Base-by-base conservation (phyloP, 2,329 filamentous ascomycete genomes). In the Cordyceps tenuipes region DNA sequence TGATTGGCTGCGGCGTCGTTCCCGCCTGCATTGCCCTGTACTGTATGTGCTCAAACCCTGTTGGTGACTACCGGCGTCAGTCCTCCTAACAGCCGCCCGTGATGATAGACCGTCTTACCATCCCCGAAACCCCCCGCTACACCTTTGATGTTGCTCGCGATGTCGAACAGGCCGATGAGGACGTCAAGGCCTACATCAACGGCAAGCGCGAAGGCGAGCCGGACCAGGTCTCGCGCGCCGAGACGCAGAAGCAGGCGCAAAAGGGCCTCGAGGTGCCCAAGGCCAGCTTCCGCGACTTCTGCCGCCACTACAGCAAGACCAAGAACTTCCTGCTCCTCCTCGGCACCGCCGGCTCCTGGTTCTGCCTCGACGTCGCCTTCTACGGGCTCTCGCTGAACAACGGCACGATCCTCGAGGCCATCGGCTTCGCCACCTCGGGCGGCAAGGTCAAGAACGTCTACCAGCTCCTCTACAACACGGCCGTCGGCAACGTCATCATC, bases 101-200 rank as follows among this genome's bases (percentile, higher is more conserved):
- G n/a, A n/a, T 12, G 6, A 13, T 17, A 75, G 73, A 75, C 67
- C 86, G 87, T 67, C 77, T 94, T 4, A 94, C 90, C 57, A 93
- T 95, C 65, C 90, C 90, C 26, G 90, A 95, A 75, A 93, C 90
- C 39, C 90, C 90, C 57, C 88, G 90, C 31, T 95, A 94, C 76
- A 94, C 90, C 31, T 93, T 94, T 67, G 90, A 94, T 69, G 83
- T 94, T 23, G 81, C 84, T 55, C 85, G 84, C 48, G 89, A 94
- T 68, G 80, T 90, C 44, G 82, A 89, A 67, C 86, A 90, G 76
- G 90, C 84, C 47, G 81, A 84, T 57, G 84, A 83, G 51, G 90
- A 94, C 64, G 82, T 87, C 65, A 82, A 85, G 69, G 85, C 87
- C n/a, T 94, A 93, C 73, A 82, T 90, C 58, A 76, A 76, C 36